These are phyloP conservation scores for Talaromyces sp. DNA, from an alignment of 2,329 filamentous ascomycete genomes.

Conservation along the genomic window DNA sequence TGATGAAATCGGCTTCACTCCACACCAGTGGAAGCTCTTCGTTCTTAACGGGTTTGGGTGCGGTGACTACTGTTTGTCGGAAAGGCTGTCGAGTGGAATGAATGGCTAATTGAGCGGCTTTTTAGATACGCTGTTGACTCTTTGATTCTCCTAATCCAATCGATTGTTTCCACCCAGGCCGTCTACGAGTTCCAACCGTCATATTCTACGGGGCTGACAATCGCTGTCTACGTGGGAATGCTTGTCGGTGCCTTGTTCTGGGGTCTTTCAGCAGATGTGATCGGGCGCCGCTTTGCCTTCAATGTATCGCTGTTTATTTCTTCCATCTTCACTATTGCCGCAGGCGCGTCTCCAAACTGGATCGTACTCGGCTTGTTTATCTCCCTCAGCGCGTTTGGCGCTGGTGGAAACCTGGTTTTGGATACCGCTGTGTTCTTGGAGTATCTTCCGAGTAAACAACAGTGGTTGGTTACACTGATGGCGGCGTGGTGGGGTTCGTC, in stretches of 20 bases:
- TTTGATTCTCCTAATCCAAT: conserved; percentile 33
- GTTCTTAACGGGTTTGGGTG: conserved; percentile 58
- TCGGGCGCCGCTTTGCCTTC: conserved; percentile 65
- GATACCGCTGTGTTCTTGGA: conserved; percentile 59
- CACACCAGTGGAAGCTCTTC: conserved; percentile 56
- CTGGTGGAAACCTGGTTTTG: conserved; percentile 59
- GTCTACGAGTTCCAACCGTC: conserved; percentile 23
- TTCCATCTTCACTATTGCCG: conserved; percentile 58
- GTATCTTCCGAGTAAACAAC: conserved; percentile 53
- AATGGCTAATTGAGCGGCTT: neutral
- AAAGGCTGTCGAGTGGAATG: neutral
- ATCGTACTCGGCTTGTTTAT: conserved; percentile 60
- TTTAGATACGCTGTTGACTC: conserved; percentile 28
- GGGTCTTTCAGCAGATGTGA: conserved; percentile 63
- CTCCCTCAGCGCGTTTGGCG: conserved; percentile 59
- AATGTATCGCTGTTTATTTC: conserved; percentile 63
- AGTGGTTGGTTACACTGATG: conserved; percentile 51
- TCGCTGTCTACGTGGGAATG: conserved; percentile 40
- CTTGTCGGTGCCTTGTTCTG: conserved; percentile 56
- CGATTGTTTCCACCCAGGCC: conserved; percentile 27
- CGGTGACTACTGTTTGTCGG: neutral
- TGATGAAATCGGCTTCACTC: conserved; percentile 51
- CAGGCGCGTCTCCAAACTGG: conserved; percentile 65
- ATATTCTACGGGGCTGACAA: conserved; percentile 31
- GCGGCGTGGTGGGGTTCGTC: conserved; percentile 28